Evolutionary conservation across 805 yeast species (phyloP).

Genomic region (Hanseniaspora vineae): DNA sequence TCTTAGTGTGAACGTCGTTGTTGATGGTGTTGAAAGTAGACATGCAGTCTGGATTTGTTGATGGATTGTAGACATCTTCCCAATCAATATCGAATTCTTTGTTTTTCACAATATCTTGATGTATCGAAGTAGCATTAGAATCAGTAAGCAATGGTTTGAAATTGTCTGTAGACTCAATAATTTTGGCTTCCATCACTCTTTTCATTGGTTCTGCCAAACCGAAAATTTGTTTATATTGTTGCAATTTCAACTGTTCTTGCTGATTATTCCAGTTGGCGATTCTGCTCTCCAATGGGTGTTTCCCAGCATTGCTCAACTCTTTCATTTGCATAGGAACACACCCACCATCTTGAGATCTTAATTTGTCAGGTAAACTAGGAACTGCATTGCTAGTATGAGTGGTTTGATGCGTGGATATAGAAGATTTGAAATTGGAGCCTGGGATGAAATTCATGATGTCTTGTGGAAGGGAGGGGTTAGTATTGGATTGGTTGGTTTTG

Average conservation of each 20-base stretch:
- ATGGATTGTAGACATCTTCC: conserved; percentile 76
- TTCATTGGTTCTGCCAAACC: conserved; percentile 93
- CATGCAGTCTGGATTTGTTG: conserved; percentile 25
- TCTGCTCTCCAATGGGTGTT: conserved; percentile 79
- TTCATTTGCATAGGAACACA: conserved; percentile 36
- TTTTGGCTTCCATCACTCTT: conserved; percentile 75
- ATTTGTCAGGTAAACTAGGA: conserved; percentile 56
- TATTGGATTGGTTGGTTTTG: neutral
- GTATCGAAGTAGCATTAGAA: conserved; percentile 29
- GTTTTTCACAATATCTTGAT: conserved; percentile 66
- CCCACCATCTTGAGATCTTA: conserved; percentile 53
- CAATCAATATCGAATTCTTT: conserved; percentile 73
- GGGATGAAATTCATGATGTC: conserved; percentile 42
- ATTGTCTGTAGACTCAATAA: conserved; percentile 51
- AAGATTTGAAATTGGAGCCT: conserved; percentile 28
- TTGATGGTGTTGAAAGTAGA: conserved; percentile 21
- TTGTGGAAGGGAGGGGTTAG: neutral
- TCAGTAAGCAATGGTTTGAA: conserved; percentile 41
- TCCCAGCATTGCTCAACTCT: conserved; percentile 39
- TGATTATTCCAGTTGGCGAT: conserved; percentile 69
- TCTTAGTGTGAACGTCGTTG: conserved; percentile 55
- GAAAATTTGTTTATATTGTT: conserved; percentile 66
- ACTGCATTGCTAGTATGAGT: conserved; percentile 46
- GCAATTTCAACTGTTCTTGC: conserved; percentile 57
- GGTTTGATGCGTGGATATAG: conserved; percentile 39